These are phyloP conservation scores for Fomitopsis pinicola DNA, from an alignment of 1,284 basidiomycete genomes.

Conservation along the genomic window DNA sequence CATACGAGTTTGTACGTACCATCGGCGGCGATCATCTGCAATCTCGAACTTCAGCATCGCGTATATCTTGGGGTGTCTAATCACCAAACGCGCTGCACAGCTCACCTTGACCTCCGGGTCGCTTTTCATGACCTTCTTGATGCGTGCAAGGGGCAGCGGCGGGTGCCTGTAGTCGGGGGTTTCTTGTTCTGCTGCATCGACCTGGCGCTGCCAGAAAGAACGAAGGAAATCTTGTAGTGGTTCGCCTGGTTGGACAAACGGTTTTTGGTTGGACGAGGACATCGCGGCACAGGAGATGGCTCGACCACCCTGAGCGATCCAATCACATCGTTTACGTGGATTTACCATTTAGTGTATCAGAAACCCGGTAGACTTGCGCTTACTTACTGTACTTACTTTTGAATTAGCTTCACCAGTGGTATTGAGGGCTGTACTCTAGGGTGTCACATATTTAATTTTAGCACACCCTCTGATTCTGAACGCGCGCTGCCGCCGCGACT, in stretches of 20 bases:
- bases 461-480: too few relatives aligned
- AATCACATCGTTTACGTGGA: neutral
- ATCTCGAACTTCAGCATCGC: neutral
- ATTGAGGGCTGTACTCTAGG: too few relatives aligned
- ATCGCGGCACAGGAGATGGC: conserved; percentile 10
- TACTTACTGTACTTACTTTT: neutral
- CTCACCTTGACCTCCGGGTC: conserved; percentile 92
- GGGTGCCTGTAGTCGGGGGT: conserved; percentile 84
- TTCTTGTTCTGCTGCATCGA: conserved; percentile 76
- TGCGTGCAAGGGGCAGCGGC: conserved; percentile 83
- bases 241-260: conserved; percentile 69
- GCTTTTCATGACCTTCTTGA: conserved; percentile 98
- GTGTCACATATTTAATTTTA: too few relatives aligned
- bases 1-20: conserved; percentile 41
- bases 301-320: neutral
- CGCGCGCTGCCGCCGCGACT: too few relatives aligned
- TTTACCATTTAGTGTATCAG: neutral
- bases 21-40: conserved; percentile 93
- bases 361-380: neutral
- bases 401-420: too few relatives aligned
- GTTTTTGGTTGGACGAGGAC: conserved; percentile 27
- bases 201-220: conserved; percentile 81
- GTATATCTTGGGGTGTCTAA: neutral
- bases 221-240: conserved; percentile 73
- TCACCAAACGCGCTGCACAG: neutral